These are phyloP conservation scores for Hygrocybe punicea DNA, from an alignment of 768 basidiomycete species.

Conservation along the genomic window DNA sequence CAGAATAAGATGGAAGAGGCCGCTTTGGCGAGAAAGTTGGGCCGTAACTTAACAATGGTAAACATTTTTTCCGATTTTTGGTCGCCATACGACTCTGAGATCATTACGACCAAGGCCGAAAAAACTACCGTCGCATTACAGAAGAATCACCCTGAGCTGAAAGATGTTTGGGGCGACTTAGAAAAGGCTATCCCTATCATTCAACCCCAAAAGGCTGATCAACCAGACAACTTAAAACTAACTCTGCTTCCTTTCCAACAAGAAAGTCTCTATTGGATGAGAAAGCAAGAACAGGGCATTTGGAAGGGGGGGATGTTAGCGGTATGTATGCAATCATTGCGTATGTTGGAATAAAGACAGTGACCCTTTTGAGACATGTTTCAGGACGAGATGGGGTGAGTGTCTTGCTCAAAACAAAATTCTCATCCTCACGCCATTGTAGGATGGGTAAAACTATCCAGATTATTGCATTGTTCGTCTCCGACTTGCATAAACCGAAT, in stretches of 20 bases:
- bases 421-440: conserved; percentile 7
- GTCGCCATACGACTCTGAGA: conserved; percentile 8
- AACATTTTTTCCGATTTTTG: conserved; percentile 18
- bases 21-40: conserved; percentile 53
- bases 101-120: conserved; percentile 54
- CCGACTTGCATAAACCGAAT: conserved; percentile 75
- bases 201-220: conserved; percentile 66
- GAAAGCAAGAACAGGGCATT: conserved; percentile 78
- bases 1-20: conserved; percentile 46
- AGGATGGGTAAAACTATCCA: conserved; percentile 97
- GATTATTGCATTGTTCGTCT: conserved; percentile 84
- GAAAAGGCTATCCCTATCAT: conserved; percentile 58
- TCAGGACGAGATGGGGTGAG: conserved; percentile 92
- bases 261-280: conserved; percentile 96
- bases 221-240: conserved; percentile 80
- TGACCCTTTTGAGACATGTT: not conserved
- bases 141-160: conserved; percentile 75
- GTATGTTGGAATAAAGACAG: not conserved
- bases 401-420: not conserved
- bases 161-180: conserved; percentile 84
- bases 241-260: conserved; percentile 90
- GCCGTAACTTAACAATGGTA: conserved; percentile 72
- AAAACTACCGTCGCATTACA: conserved; percentile 60
- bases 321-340: conserved; percentile 43
- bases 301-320: conserved; percentile 95